Evolutionary conservation across 1,284 basidiomycete genomes (phyloP), one percentile per base, ranked within the genome.

Genomic region (Vanrija sp.): DNA sequence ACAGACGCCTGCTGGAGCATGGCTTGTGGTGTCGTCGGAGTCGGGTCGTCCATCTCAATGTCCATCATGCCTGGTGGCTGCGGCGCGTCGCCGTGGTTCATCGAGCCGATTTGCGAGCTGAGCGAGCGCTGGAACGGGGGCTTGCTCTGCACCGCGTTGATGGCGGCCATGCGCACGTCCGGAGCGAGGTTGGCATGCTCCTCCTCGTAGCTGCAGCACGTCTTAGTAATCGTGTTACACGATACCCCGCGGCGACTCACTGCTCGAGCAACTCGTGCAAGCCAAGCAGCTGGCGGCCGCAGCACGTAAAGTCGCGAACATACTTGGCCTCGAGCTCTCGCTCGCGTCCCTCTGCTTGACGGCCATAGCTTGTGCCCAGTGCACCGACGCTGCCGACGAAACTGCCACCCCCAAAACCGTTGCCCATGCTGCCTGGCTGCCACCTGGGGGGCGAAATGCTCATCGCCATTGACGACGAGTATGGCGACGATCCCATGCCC

Each of bases 31-130:
- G 60, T 43, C n/a, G 50, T n/a, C 16, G 61, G 49, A 18, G 57
- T 27, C 9, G 63, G 59, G 25, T 76, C 76, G 51, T 76, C 75
- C 71, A 75, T 75, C 54, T 75, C 73, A 39, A 67, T 64, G 39
- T 77, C 75, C 73, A 76, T 75, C 73, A 77, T 75, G 4, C 75
- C 76, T 1, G 76, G 76, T 3, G 75, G 71, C 1, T 67, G 66
- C 0, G 76, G 76, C 0, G 67, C 73, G 41, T 76, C 75, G n/a
- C 61, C 61, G 42, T 63, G 63, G 27, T 47, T 39, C 47, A 57
- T 57, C 8, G 42, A 22, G 23, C 35, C 42, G 6, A 53, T 31
- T 14, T 44, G 41, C 9, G 44, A 25, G 14, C 18, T 38, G 16
- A 51, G 45, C 9, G 43, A 37, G 6, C 44, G 44, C 44, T 53